A percentile compares a stretch with the other conserved stretches of the same genome.
Evolutionary conservation across 352 stramenopile genomes (phyloP).

Genomic region (Globisporangium nodosum): DNA sequence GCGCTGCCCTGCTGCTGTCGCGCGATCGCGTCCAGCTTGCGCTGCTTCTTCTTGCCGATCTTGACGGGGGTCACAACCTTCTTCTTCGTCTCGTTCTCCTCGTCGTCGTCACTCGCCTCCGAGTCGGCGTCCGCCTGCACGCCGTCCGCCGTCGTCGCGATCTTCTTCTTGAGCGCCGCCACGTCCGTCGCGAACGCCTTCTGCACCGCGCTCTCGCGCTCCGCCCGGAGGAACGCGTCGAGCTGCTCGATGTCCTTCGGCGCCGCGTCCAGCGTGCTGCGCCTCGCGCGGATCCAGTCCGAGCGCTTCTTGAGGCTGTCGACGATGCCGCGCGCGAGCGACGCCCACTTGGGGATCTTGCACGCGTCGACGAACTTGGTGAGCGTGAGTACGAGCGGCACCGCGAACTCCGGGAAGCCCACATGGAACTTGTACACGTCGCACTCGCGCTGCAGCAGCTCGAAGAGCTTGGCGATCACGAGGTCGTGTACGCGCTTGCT

Average conservation of each 20-base stretch:
- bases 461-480: constrained; percentile 89
- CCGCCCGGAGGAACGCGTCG: constrained; percentile 72
- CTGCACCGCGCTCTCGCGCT: constrained; percentile 78
- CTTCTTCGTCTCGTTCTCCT: constrained; percentile 27
- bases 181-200: constrained; percentile 82
- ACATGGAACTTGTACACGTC: constrained; percentile 95
- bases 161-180: constrained; percentile 60
- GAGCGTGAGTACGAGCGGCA: constrained; percentile 85
- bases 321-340: constrained; percentile 49
- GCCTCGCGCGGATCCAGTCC: constrained; percentile 87
- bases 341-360: constrained; percentile 73
- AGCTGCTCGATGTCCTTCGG: constrained; percentile 85
- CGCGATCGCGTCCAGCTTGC: constrained; percentile 23
- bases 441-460: constrained; percentile 92
- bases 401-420: constrained; percentile 93
- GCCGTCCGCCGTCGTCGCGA: constrained; percentile 37
- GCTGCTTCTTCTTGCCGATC: constrained; percentile 40
- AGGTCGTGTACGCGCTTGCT: constrained; percentile 86
- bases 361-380: constrained; percentile 87
- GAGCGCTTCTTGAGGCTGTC: constrained; percentile 70
- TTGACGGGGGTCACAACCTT: constrained; percentile 3
- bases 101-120: constrained; percentile 26
- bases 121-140: constrained; percentile 8
- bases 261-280: constrained; percentile 84
- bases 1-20: constrained; percentile 17